These are phyloP conservation scores for Melanomma pulvis-pyrius DNA, from an alignment of 495 filamentous ascomycete species.

Conservation along the genomic window DNA sequence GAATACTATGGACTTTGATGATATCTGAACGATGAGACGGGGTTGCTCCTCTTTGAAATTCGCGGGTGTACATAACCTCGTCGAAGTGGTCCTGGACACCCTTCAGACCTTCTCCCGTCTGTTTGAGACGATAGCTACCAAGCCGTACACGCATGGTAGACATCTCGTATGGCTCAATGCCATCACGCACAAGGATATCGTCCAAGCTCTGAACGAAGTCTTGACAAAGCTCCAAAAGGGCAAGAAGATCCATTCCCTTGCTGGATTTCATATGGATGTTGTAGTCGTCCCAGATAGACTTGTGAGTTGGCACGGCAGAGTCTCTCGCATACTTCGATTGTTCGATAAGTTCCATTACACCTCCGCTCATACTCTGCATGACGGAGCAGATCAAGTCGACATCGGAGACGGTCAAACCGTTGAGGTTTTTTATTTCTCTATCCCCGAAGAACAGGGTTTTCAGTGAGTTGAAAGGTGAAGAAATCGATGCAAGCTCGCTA, in stretches of 20 bases:
- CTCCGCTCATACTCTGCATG: slow-evolving; percentile 9
- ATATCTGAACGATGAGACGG: not conserved
- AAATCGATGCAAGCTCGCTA: slow-evolving; percentile 10
- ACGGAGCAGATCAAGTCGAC: slow-evolving; percentile 24
- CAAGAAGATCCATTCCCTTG: slow-evolving; percentile 18
- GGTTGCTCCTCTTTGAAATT: slow-evolving; percentile 12
- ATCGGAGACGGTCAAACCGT: slow-evolving; percentile 2
- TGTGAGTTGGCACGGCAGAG: not conserved
- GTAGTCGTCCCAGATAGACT: slow-evolving; percentile 32
- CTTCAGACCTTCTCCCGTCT: slow-evolving; percentile 14
- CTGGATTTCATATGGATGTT: slow-evolving; percentile 20
- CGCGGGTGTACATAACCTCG: slow-evolving; percentile 20
- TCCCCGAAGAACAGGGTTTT: not conserved
- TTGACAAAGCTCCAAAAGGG: slow-evolving; percentile 18
- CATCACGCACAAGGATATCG: slow-evolving; percentile 16
- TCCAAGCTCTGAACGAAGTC: slow-evolving; percentile 20
- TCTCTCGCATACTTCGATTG: slow-evolving; percentile 11
- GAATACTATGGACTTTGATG: slow-evolving; percentile 25
- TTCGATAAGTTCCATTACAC: slow-evolving; percentile 17
- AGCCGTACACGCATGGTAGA: slow-evolving; percentile 21
- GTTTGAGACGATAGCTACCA: slow-evolving; percentile 19
- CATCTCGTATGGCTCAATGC: slow-evolving; percentile 25
- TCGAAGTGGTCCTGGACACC: slow-evolving; percentile 19
- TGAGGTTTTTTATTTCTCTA: slow-evolving; percentile 1
- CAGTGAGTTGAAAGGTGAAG: slow-evolving; percentile 4